Evolutionary conservation across 2,329 filamentous ascomycete species (phyloP).

Genomic region (Verticillium isaacii): DNA sequence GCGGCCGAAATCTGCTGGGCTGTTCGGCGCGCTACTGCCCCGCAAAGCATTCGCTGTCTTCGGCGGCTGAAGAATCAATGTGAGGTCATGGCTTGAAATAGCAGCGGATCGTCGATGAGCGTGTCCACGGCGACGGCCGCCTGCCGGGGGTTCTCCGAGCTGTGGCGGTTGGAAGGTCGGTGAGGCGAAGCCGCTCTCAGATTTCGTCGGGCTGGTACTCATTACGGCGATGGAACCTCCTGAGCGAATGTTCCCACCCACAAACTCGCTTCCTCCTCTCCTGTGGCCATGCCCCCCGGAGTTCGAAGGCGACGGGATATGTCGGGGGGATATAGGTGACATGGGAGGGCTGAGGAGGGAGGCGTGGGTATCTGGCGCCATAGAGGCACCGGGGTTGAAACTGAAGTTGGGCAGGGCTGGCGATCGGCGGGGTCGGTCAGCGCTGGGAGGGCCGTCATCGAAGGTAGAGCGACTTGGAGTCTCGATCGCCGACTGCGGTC

Average conservation of each 20-base stretch:
- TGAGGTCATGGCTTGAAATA: conserved; percentile 79
- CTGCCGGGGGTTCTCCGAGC: conserved; percentile 31
- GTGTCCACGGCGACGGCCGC: conserved; percentile 61
- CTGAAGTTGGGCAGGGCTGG: conserved; percentile 48
- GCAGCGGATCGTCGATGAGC: conserved; percentile 77
- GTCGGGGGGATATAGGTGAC: conserved; percentile 37
- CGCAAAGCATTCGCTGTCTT: conserved; percentile 42
- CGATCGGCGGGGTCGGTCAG: conserved; percentile 17
- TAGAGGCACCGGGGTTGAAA: conserved; percentile 47
- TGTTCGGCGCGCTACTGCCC: conserved; percentile 61
- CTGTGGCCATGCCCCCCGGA: conserved; percentile 67
- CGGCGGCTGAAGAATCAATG: conserved; percentile 58
- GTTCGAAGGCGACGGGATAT: conserved; percentile 51
- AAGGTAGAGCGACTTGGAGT: conserved; percentile 21
- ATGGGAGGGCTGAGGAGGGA: conserved; percentile 49
- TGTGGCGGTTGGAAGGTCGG: conserved; percentile 43
- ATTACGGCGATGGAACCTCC: conserved; percentile 55
- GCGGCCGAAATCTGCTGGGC: conserved; percentile 43
- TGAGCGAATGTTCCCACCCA: conserved; percentile 64
- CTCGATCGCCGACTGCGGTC: conserved; percentile 51
- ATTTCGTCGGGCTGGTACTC: conserved; percentile 66
- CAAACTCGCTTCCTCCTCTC: conserved; percentile 80
- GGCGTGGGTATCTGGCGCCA: conserved; percentile 24
- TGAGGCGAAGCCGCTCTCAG: conserved; percentile 52
- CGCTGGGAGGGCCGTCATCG: not conserved